A percentile compares a stretch with the other conserved stretches of the same genome.
phyloP scores from a whole-genome alignment of 305 asterid genomes.

The Solanum chacoense region DNA sequence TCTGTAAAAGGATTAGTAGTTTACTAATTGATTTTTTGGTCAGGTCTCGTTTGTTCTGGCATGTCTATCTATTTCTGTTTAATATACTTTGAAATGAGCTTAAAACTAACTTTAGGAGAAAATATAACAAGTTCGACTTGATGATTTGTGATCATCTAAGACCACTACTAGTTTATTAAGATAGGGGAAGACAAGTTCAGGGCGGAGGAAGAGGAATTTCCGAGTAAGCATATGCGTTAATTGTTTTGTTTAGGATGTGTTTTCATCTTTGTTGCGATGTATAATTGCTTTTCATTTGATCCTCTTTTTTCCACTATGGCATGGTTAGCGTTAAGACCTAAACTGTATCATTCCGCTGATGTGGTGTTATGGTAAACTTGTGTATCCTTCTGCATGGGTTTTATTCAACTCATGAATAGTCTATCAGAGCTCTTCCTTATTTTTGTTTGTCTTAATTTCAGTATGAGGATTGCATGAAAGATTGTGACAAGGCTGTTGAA shows the following conservation, averaged over 20 bases:
- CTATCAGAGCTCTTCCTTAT: background rate
- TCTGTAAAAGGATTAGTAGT: background rate
- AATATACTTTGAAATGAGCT: background rate
- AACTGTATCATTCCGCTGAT: background rate
- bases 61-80: background rate
- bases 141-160: background rate
- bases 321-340: background rate
- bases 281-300: background rate
- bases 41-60: background rate
- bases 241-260: background rate
- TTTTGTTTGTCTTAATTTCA: background rate
- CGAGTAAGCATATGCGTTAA: background rate
- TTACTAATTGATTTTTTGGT: background rate
- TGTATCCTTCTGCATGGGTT: background rate
- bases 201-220: background rate
- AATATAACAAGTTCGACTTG: background rate
- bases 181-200: background rate
- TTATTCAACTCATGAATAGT: background rate
- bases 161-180: background rate
- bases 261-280: background rate
- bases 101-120: background rate
- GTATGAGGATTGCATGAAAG: background rate
- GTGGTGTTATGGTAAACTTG: background rate
- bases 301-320: background rate
- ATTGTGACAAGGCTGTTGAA: background rate